Evolutionary conservation across 805 yeast species (phyloP), one percentile per base, ranked within the genome.

Genomic region (Middelhovenomyces tepae): DNA sequence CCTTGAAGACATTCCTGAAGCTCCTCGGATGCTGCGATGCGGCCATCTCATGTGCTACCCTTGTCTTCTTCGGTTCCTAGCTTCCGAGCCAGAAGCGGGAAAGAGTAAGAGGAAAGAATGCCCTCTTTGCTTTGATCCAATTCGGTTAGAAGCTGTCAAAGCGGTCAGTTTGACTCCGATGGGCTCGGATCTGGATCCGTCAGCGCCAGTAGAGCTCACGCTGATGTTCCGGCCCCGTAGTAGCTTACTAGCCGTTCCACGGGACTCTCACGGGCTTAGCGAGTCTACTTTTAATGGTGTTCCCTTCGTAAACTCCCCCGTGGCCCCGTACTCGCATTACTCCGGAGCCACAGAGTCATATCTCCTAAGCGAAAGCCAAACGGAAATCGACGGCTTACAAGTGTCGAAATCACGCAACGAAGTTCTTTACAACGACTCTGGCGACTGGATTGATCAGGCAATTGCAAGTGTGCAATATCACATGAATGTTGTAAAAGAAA

Each of bases 11-110:
- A 77, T 75, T 9, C 82, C 91, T 9, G 71, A 81, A 11, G 95
- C 96, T 0, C 96, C 98, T 2, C 64, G 97, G 35, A 93, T 91
- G 97, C 76, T 85, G 18, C 69, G 76, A 8, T 91, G 99, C 60
- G 98, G 99, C 4, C 99, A 91, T 52, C 69, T 86, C 10, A 73
- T 91, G 49, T 91, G 99, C 51, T 66, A 73, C 35, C 73, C 86
- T 9, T 91, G 99, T 54, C 56, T 89, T 19, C 54, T 86, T 35
- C 71, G 86, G 28, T 72, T 82, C 47, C 60, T 84, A 27, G 80
- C 72, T 22, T 73, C 29, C 6, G 28, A 35, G 13, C 31, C 27
- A 17, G 20, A 29, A 22, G n/a, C 32, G 24, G 10, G 28, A 62
- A 62, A 44, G 47, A 69, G 58, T 39, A 73, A 69, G 47, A 66